phyloP scores from a whole-genome alignment of 805 yeast species.

The Schwanniomyces vanrijiae region DNA sequence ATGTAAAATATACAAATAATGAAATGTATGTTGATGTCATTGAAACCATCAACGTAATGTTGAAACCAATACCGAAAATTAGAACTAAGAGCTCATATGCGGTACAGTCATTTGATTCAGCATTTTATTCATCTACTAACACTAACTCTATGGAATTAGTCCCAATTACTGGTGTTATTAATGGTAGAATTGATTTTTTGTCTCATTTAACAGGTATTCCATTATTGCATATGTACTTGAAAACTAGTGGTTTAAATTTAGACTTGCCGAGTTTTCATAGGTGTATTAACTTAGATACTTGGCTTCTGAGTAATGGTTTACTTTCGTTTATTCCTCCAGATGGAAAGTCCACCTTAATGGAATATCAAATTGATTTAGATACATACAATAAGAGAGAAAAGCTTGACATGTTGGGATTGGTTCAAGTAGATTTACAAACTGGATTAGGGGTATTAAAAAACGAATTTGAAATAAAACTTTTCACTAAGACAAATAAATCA shows the following conservation, averaged over 20 bases:
- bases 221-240: slow-evolving; percentile 57
- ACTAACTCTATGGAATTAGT: slow-evolving; percentile 17
- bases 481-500: slow-evolving; percentile 33
- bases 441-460: slow-evolving; percentile 52
- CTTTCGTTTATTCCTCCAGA: slow-evolving; percentile 86
- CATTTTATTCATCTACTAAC: slow-evolving; percentile 23
- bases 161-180: slow-evolving; percentile 53
- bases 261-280: slow-evolving; percentile 68
- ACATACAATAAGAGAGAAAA: slow-evolving; percentile 9
- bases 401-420: slow-evolving; percentile 45
- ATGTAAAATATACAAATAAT: slow-evolving; percentile 72
- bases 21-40: slow-evolving; percentile 83
- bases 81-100: slow-evolving; percentile 11
- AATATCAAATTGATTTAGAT: slow-evolving; percentile 59
- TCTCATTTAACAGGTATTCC: slow-evolving; percentile 81
- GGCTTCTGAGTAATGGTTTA: slow-evolving; percentile 47
- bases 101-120: slow-evolving; percentile 28
- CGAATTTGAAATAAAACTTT: slow-evolving; percentile 63
- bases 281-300: slow-evolving; percentile 57
- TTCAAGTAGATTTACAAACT: slow-evolving; percentile 52
- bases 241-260: slow-evolving; percentile 43
- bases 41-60: slow-evolving; percentile 61
- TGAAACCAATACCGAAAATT: slow-evolving; percentile 30
- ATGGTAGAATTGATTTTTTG: slow-evolving; percentile 63
- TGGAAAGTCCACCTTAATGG: slow-evolving; percentile 63